Evolutionary conservation across 164 flowering plant genomes (phyloP), one percentile per base, ranked within the genome.

Genomic region (Nymphaea colorata): DNA sequence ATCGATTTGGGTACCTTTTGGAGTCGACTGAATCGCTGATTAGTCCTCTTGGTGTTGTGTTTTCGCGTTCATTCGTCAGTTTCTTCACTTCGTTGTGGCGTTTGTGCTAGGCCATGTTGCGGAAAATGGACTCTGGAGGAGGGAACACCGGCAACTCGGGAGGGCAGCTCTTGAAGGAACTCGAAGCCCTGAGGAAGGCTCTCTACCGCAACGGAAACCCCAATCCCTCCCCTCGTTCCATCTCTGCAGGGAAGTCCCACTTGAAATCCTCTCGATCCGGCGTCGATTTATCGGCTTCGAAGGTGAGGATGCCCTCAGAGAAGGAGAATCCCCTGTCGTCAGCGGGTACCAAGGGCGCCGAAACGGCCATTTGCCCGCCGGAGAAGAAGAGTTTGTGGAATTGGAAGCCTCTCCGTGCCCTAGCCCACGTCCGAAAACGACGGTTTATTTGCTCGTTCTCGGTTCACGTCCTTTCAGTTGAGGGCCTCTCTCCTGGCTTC

Each of bases 101-200:
- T 61, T n/a, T 61, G 42, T 5, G 63, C 7, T 8, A 66, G 74
- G 75, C 41, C 69, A 88, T 88, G 96, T 61, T 79, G 68, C 81
- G 90, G 4, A 86, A 68, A 72, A 64, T 66, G 42, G 90, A 89
- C 51, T 68, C 76, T 74, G 78, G 79, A 75, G 84, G 78, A 83
- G 83, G 78, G 72, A 75, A 6, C 61, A 80, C 70, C 14, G 82
- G 72, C 12, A 84, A 78, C 73, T 67, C 84, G 5, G 82, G 80
- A 42, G 82, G 74, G 75, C 79, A 79, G 76, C 75, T 95, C 69
- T 79, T 95, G 71, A 77, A 75, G 67, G 99, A 92, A 64, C 79
- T 92, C 68, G 94, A 92, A 66, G 82, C 93, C 8, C 79, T 95
- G 42, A 85, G 87, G 71, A 86, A 81, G 76, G 93, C 91, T n/a